Percentiles rank a stretch among this genome's conserved stretches.
Conservation (phyloP, 495 filamentous ascomycete species). For the Physcia stellaris region DNA sequence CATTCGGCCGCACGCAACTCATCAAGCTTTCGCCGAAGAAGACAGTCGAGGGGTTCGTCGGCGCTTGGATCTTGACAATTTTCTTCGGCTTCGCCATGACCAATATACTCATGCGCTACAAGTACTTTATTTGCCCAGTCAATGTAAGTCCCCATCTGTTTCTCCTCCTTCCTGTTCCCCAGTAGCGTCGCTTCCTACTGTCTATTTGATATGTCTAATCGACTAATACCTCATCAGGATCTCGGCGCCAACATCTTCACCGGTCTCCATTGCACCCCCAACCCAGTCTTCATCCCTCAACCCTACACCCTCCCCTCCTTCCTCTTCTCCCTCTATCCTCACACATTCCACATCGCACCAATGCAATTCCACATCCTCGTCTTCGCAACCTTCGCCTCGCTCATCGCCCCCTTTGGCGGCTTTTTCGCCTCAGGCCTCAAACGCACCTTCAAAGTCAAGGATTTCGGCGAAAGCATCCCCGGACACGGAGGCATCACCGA, state of each 20-base stretch:
- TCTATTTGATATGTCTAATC: too few relatives aligned
- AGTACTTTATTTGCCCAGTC: conserved; percentile 97
- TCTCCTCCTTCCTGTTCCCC: background rate
- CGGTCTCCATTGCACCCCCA: conserved; percentile 83
- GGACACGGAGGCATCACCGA: conserved; percentile 98
- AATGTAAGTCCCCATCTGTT: conserved; percentile 37
- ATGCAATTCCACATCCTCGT: conserved; percentile 92
- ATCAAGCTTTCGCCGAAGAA: conserved; percentile 99
- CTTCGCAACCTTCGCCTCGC: conserved; percentile 85
- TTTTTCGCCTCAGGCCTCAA: conserved; percentile 98
- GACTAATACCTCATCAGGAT: conserved; percentile 49
- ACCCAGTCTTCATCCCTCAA: conserved; percentile 77
- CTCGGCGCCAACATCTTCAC: conserved; percentile 86
- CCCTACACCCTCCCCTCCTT: conserved; percentile 67
- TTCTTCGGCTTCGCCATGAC: conserved; percentile 73
- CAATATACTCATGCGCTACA: conserved; percentile 77
- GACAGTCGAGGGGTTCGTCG: conserved; percentile 96
- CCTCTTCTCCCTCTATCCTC: conserved; percentile 31
- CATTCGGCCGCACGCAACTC: conserved; percentile 88
- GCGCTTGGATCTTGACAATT: conserved; percentile 92
- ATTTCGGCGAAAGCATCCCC: conserved; percentile 96
- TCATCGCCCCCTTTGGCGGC: conserved; percentile 95
- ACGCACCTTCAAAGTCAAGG: conserved; percentile 99
- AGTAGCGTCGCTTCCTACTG: conserved; percentile 15
- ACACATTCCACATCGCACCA: conserved; percentile 52